phyloP scores from a whole-genome alignment of 176 grass and related monocot genomes.

The Aegilops longissima region DNA sequence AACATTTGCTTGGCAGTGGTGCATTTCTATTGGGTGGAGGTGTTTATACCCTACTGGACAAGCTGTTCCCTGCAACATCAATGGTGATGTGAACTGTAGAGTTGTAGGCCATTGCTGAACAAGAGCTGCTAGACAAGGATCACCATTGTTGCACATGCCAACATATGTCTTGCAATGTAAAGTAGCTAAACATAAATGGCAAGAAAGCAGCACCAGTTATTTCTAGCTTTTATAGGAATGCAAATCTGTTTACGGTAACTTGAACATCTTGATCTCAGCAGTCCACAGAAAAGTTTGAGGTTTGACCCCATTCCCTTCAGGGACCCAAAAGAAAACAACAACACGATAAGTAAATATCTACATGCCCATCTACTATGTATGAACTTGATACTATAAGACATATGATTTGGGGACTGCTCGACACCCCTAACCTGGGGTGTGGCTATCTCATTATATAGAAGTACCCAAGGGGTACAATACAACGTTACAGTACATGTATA shows the following conservation, averaged over 20 bases:
- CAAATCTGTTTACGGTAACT: background rate
- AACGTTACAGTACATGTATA: too few species aligned
- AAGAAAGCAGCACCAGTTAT: background rate
- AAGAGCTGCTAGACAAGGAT: background rate
- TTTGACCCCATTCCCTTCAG: background rate
- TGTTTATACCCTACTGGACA: slow-evolving; percentile 79
- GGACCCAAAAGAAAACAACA: background rate
- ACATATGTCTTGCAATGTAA: slow-evolving; percentile 11
- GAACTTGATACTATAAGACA: background rate
- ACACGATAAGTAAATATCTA: background rate
- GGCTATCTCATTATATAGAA: too few species aligned
- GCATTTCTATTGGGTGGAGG: slow-evolving; percentile 83
- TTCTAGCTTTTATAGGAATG: background rate
- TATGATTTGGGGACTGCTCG: too few species aligned
- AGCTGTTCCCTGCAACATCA: slow-evolving; percentile 65
- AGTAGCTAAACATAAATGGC: background rate
- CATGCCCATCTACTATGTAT: background rate
- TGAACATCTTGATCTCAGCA: background rate
- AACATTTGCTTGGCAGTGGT: slow-evolving; percentile 50
- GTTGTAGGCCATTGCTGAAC: background rate
- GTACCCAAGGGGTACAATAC: too few species aligned
- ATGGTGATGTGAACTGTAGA: slow-evolving; percentile 89
- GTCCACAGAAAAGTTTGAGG: background rate
- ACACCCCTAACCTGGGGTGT: too few species aligned
- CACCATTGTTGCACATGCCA: background rate